These are phyloP conservation scores for Carex cristatella DNA, from an alignment of 176 grass and related monocot species.

Conservation along the genomic window DNA sequence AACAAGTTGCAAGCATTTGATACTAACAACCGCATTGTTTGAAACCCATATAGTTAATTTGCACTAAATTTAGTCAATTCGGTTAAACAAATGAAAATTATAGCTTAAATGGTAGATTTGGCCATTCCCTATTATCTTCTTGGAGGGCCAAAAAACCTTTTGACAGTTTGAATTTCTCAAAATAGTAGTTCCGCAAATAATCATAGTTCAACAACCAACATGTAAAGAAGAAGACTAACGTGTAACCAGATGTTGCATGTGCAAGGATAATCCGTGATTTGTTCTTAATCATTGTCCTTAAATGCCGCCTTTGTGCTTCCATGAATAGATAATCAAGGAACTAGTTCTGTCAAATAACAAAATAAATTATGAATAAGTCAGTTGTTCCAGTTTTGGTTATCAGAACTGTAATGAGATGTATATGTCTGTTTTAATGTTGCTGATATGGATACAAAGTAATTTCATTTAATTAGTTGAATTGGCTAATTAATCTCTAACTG, in stretches of 20 bases:
- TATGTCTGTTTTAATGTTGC: too few relatives aligned
- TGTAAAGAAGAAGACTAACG: constrained; percentile 49
- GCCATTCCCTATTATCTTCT: background rate
- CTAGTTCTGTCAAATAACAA: constrained; percentile 57
- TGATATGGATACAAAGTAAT: too few relatives aligned
- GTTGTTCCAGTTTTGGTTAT: too few relatives aligned
- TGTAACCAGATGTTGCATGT: constrained; percentile 91
- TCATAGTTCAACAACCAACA: constrained; percentile 5
- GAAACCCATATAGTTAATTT: background rate
- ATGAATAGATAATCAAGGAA: constrained; percentile 93
- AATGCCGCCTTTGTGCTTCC: constrained; percentile 73
- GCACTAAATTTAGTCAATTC: too few relatives aligned
- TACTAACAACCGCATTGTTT: background rate
- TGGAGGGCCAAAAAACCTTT: background rate
- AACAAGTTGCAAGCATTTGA: background rate
- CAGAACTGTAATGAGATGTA: too few relatives aligned
- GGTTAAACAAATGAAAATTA: background rate
- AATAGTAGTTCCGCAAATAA: background rate
- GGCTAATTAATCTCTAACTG: too few relatives aligned
- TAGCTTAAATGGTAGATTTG: background rate
- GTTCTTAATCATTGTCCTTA: constrained; percentile 87
- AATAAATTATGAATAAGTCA: background rate
- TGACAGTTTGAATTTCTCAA: background rate
- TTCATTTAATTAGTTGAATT: too few relatives aligned
- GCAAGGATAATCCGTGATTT: constrained; percentile 82